These are phyloP conservation scores for Rhodotorula sp. DNA, from an alignment of 1,284 basidiomycete genomes.

Conservation along the genomic window DNA sequence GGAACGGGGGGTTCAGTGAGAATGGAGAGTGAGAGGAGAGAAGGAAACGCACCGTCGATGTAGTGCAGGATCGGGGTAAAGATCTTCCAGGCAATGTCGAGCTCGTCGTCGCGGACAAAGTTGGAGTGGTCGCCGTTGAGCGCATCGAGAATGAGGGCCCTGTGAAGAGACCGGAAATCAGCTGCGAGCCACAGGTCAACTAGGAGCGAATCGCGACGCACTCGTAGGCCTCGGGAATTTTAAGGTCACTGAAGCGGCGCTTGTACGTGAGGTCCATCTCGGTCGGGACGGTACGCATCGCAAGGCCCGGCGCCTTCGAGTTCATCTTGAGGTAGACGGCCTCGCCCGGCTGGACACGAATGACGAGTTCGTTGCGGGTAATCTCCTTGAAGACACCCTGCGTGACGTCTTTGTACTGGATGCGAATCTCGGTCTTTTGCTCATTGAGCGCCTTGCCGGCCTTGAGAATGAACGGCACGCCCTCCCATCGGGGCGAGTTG, in stretches of 20 bases:
- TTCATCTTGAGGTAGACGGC: constrained; percentile 95
- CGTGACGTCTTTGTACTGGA: constrained; percentile 95
- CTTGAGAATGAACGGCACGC: constrained; percentile 94
- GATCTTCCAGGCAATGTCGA: constrained; percentile 88
- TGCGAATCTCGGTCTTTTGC: constrained; percentile 92
- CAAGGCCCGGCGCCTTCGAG: constrained; percentile 83
- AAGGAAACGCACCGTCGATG: not conserved
- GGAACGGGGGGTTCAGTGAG: not conserved
- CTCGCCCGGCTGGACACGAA: constrained; percentile 91
- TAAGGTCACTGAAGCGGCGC: constrained; percentile 75
- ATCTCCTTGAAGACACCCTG: constrained; percentile 94
- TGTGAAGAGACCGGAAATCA: constrained; percentile 1
- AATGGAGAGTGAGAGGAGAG: too few species aligned
- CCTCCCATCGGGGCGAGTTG: constrained; percentile 93
- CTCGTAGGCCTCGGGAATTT: constrained; percentile 93
- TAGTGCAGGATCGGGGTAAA: constrained; percentile 4
- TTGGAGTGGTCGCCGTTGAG: constrained; percentile 54
- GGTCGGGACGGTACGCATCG: constrained; percentile 82
- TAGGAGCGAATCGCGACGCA: constrained; percentile 43
- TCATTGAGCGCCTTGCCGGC: constrained; percentile 96
- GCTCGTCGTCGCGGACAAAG: constrained; percentile 91
- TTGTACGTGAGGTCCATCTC: constrained; percentile 98
- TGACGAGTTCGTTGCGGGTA: constrained; percentile 87
- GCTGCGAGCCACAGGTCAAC: not conserved
- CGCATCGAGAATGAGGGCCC: constrained; percentile 45